These are phyloP conservation scores for Trichoderma koningii DNA, from an alignment of 2,329 filamentous ascomycete species.

Conservation along the genomic window DNA sequence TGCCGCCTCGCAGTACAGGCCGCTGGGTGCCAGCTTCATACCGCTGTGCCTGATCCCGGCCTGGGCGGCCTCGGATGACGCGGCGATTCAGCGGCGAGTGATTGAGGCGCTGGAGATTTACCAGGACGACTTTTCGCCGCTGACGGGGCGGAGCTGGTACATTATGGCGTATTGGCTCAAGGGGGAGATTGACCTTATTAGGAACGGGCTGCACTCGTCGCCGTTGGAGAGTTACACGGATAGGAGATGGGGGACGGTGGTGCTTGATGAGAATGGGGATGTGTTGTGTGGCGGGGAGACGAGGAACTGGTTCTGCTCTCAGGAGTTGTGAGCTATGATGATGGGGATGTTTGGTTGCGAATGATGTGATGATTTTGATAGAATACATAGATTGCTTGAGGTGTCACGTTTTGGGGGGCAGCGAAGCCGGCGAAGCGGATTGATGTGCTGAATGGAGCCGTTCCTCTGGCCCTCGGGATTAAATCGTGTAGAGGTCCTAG, in stretches of 20 bases:
- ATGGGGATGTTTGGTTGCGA: neutral
- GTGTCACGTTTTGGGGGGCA: too few species aligned
- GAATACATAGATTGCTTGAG: neutral
- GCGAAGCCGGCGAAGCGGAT: neutral
- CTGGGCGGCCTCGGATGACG: conserved; percentile 38
- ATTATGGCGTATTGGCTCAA: conserved; percentile 22
- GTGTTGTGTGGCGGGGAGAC: neutral
- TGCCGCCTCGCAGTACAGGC: conserved; percentile 31
- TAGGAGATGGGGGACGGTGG: conserved; percentile 15
- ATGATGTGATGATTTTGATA: neutral
- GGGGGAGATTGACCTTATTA: conserved; percentile 20
- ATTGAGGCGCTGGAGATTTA: conserved; percentile 30
- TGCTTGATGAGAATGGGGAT: conserved; percentile 17
- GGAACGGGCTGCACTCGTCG: conserved; percentile 10
- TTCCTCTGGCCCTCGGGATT: neutral
- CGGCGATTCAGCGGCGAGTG: conserved; percentile 18
- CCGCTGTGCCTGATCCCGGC: conserved; percentile 35
- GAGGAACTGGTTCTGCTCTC: conserved; percentile 11
- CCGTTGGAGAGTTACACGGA: conserved; percentile 10
- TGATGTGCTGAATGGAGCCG: too few species aligned
- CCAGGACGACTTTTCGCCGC: conserved; percentile 29
- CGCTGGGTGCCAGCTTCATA: conserved; percentile 36
- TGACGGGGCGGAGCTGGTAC: conserved; percentile 17
- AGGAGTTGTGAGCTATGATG: neutral
- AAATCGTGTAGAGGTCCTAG: neutral